Percentiles rank a stretch among this genome's conserved stretches.
phyloP scores from a whole-genome alignment of 176 grass and related monocot genomes.

The Carex littledalei region DNA sequence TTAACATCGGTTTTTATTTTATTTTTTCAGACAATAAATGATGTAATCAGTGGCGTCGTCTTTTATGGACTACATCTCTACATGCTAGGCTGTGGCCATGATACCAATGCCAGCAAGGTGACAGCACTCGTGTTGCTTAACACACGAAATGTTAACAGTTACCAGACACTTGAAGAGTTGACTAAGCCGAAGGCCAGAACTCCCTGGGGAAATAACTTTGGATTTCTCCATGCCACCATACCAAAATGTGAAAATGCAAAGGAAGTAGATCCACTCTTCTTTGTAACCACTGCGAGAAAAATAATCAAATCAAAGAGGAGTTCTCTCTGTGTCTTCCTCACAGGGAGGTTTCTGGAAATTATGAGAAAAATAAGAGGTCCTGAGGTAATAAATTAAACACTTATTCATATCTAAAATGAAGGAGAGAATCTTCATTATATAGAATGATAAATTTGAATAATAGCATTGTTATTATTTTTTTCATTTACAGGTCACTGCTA shows the following conservation, averaged over 20 bases:
- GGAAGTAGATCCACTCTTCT: conserved; percentile 21
- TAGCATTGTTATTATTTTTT: not conserved
- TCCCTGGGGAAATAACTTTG: conserved; percentile 38
- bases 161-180: conserved; percentile 24
- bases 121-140: conserved; percentile 33
- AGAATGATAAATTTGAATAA: not conserved
- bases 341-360: conserved; percentile 21
- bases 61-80: conserved; percentile 40
- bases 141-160: conserved; percentile 14
- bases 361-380: conserved; percentile 31
- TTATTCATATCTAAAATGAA: not conserved
- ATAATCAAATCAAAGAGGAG: conserved; percentile 33
- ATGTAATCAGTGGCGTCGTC: conserved; percentile 18
- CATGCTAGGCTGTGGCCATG: not conserved
- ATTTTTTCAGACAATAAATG: conserved; percentile 42
- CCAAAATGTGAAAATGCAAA: conserved; percentile 19
- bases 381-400: conserved; percentile 23
- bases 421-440: not conserved
- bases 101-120: not conserved
- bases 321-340: conserved; percentile 24
- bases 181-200: conserved; percentile 14
- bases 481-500: conserved; percentile 23
- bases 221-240: conserved; percentile 32
- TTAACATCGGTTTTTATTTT: not conserved
- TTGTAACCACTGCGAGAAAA: conserved; percentile 22